Evolutionary conservation across 2,329 filamentous ascomycete species (phyloP), one percentile per base, ranked within the genome.

Genomic region (Geosmithia flava): DNA sequence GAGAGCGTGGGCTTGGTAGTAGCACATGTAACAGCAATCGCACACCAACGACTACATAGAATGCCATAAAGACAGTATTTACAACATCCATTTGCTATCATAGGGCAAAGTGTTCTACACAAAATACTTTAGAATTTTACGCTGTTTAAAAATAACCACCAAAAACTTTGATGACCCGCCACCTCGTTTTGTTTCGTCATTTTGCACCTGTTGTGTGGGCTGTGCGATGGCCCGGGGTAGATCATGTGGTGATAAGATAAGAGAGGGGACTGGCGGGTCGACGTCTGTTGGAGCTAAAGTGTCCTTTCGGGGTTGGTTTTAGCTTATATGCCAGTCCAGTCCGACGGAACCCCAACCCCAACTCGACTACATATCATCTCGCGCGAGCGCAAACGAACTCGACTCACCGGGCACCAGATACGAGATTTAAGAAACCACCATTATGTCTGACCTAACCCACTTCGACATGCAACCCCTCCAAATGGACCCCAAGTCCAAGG

Each of bases 381-480:
- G 4, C 23, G 4, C 8, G 23, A 27, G 23, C 23, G 23, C 8
- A 27, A 27, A 17, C 10, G 39, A 20, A 47, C 47, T 16, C 47
- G 23, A 8, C 23, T 27, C 23, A 27, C 23, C 23, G 8, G 23
- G 23, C 23, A 27, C 23, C 23, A 27, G 8, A 8, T 27, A 27
- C 23, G 4, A 41, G 15, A 42, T 16, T 20, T 16, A 5, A 11
- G n/a, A 16, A 37, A 44, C 45, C n/a, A 19, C 49, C 52, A 63
- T 47, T 48, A 78, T 79, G 75, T 70, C 74, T n/a, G 73, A 80
- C 60, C 67, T 74, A 55, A 81, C 85, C 52, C 81, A 81, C 56
- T 97, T 91, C 75, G 86, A 81, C 56, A 80, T 88, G 58, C 81
- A 95, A 61, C 86, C 88, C 39, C 73, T 98, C 47, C 72, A 79